Evolutionary conservation across 2,329 filamentous ascomycete genomes (phyloP), one percentile per base, ranked within the genome.

Genomic region (Septoria petroselini): DNA sequence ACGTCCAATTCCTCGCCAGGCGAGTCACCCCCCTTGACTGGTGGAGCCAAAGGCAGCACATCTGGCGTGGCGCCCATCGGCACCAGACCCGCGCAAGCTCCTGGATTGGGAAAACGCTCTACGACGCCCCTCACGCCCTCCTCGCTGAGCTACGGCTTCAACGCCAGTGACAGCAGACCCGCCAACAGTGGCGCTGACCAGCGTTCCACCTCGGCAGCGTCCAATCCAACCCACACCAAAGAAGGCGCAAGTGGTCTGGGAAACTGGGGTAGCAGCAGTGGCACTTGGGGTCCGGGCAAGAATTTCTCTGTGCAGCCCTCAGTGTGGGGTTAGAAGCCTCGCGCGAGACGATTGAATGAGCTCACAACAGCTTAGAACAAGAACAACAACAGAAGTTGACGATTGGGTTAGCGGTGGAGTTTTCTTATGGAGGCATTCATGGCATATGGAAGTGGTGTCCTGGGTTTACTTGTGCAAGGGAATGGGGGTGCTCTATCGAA

Each of bases 1-100:
- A 93, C 89, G 35, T 94, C 85, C 59, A 88, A 83, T 59, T 95
- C 91, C 1, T 95, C 91, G 18, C 89, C 90, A 7, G 84, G 85
- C 49, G 86, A 82, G 33, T 94, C 90, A 5, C 87, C 90, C 34
- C 87, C 89, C 47, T 83, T 67, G 8, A 48, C 83, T 35, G 73
- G 78, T 49, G 79, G 82, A 55, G 78, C 82, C 44, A 78, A 83
- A 30, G 72, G 76, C 23, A 78, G 72, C 68, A 80, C 55, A 48
- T 77, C 78, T 50, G 77, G 86, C 3, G 90, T 97, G 45, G 91
- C 90, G 17, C 91, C 93, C 14, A 97, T 97, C 61, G 93, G 93
- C 57, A 96, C 91, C 50, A 85, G 93, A 37, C 91, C 91, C 3
- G 78, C 81, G 14, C 79, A 77, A 31, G 78, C 76, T 27, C 72